Base-by-base conservation (phyloP, 2,329 filamentous ascomycete genomes). In the Raffaelea arxii region DNA sequence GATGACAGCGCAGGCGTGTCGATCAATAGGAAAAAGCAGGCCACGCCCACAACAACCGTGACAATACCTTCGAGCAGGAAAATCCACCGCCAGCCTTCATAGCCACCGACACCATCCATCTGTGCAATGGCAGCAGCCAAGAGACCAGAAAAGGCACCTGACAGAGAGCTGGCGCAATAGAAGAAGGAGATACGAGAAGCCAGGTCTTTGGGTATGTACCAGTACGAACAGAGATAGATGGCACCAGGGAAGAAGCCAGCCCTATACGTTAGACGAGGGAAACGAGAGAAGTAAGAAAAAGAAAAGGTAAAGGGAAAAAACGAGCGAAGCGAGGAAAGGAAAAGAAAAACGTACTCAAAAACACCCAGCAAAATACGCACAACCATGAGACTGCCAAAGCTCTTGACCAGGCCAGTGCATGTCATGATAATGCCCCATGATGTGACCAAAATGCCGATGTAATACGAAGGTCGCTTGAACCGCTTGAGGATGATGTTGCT, bases 31-130 rank as follows among this genome's bases (percentile, higher is more conserved):
- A 36, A 36, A 18, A 36, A 36, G 32, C 32, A 36, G 32, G 32
- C 32, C 14, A 36, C 32, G 32, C 32, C 32, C 6, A 36, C 32
- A 18, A 16, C 32, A n/a, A 62, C 59, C 18, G 68, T 65, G 5
- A 60, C 44, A 2, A 65, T 48, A 2, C 70, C 70, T 51, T 73
- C 69, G 4, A 72, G 58, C 41, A 75, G 65, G 51, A 75, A 75
- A 37, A 72, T 71, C 70, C 55, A 39, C 48, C 53, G n/a, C 55
- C 55, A 44, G 52, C 56, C 21, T 48, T 44, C 43, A 21, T 43
- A 38, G 11, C 49, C 49, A 3, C 18, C 43, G 6, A 38, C 9
- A 3, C 46, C 49, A 21, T 44, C 36, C 46, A 51, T 44, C 16
- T 36, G n/a, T 11, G 42, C 46, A 24, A 51, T 47, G 25, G 25